A percentile compares a stretch with the other conserved stretches of the same genome.
These are phyloP conservation scores for Parascedosporium putredinis DNA, from an alignment of 2,329 filamentous ascomycete genomes.

Conservation along the genomic window DNA sequence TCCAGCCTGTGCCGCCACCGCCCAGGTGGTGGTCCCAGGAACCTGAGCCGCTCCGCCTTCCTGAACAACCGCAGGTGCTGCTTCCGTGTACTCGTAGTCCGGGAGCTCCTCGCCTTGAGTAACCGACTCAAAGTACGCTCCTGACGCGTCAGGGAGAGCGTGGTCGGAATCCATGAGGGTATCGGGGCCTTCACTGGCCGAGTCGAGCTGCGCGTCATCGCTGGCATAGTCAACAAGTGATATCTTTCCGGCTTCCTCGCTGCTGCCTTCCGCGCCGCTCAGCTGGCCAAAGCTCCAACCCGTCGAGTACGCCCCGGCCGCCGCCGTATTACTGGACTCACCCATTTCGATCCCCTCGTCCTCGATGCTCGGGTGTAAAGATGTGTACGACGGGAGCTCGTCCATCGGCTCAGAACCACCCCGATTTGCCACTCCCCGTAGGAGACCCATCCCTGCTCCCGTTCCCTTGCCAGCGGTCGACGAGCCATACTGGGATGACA, in stretches of 20 bases:
- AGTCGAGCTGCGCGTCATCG: constrained; percentile 32
- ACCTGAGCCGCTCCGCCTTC: constrained; percentile 4
- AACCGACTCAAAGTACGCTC: constrained; percentile 10
- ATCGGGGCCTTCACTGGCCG: constrained; percentile 23
- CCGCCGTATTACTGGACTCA: constrained; percentile 18
- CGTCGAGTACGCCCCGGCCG: constrained; percentile 22
- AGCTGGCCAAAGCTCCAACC: constrained; percentile 38
- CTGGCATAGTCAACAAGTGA: constrained; percentile 26
- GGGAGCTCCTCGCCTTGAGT: constrained; percentile 10
- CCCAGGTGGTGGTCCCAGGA: constrained; percentile 7
- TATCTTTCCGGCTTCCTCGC: constrained; percentile 20
- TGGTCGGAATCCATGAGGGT: constrained; percentile 11
- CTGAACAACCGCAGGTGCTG: neutral
- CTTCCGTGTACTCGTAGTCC: constrained; percentile 10
- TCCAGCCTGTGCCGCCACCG: neutral
- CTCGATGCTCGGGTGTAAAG: constrained; percentile 34
- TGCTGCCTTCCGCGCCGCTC: constrained; percentile 12
- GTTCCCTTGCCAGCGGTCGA: constrained; percentile 62
- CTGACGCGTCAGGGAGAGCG: constrained; percentile 10
- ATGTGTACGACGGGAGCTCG: constrained; percentile 23
- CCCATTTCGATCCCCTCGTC: constrained; percentile 36
- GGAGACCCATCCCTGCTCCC: constrained; percentile 68
- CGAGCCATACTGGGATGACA: constrained; percentile 81
- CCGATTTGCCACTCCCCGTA: constrained; percentile 37
- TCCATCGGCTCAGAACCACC: constrained; percentile 39